These are phyloP conservation scores for Flagelloscypha sp. DNA, from an alignment of 768 basidiomycete species.

Conservation along the genomic window DNA sequence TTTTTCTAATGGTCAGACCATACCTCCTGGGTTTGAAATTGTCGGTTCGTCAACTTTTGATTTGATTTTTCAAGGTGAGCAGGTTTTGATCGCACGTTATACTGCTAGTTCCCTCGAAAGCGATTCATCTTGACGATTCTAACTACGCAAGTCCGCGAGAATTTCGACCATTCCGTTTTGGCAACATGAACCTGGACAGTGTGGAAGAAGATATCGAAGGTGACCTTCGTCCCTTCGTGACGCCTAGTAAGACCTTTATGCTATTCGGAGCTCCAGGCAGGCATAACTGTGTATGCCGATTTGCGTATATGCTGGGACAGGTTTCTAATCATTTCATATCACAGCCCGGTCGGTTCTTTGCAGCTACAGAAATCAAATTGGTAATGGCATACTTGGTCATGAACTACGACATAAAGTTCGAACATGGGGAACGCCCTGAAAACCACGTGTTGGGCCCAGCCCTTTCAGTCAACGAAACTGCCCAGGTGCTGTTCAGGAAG, in stretches of 20 bases:
- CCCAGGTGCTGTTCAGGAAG: slow-evolving; percentile 22
- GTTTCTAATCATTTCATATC: no score
- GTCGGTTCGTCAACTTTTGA: no score
- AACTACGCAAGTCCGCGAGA: slow-evolving; percentile 25
- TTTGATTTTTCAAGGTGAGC: no score
- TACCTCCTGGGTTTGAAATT: slow-evolving; percentile 31
- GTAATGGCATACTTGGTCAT: slow-evolving; percentile 21
- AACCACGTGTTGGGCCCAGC: slow-evolving; percentile 18
- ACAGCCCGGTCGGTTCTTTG: slow-evolving; percentile 40
- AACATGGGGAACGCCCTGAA: slow-evolving; percentile 25
- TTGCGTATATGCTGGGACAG: no score
- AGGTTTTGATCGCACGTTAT: no score
- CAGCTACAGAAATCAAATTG: slow-evolving; percentile 20
- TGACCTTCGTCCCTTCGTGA: no score
- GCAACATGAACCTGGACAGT: slow-evolving; percentile 16
- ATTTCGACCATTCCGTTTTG: slow-evolving; percentile 34
- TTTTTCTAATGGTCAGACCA: slow-evolving; percentile 33
- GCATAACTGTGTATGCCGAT: no score
- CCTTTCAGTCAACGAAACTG: slow-evolving; percentile 16
- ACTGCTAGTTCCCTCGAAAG: slow-evolving; percentile 19
- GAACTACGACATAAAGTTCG: slow-evolving; percentile 24
- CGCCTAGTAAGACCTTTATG: no score
- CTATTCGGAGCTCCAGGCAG: no score
- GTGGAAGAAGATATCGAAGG: slow-evolving; percentile 12
- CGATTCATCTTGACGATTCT: slow-evolving; percentile 25